Evolutionary conservation across 805 yeast genomes (phyloP).

Genomic region (Ogataea pignaliae): DNA sequence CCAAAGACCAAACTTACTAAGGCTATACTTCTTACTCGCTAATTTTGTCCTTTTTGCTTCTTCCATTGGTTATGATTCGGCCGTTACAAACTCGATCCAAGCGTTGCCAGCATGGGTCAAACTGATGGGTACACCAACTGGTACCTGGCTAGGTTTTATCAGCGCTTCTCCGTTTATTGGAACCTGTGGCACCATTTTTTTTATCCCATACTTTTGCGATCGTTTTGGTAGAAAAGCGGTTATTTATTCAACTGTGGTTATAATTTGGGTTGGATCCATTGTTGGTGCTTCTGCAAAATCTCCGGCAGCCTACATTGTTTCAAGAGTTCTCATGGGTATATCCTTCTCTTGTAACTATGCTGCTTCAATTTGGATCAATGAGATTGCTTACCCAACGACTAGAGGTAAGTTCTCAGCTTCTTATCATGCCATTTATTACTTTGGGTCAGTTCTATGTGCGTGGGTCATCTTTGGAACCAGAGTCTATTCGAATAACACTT

Average conservation of each 20-base stretch:
- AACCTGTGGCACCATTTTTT: conserved; percentile 14
- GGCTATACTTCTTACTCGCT: conserved; percentile 9
- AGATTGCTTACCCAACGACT: conserved; percentile 34
- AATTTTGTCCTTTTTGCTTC: conserved; percentile 15
- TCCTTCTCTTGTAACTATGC: conserved; percentile 16
- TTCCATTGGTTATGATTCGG: conserved; percentile 18
- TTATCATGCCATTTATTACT: conserved; percentile 38
- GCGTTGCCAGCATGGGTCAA: conserved; percentile 13
- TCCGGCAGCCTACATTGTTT: conserved; percentile 14
- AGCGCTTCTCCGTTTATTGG: conserved; percentile 18
- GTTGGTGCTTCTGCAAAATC: conserved; percentile 16
- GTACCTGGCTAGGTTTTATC: conserved; percentile 18
- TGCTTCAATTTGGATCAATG: conserved; percentile 20
- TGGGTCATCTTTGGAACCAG: conserved; percentile 41
- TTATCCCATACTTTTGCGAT: conserved; percentile 14
- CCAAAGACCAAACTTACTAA: conserved; percentile 13
- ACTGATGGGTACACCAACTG: conserved; percentile 14
- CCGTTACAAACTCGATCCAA: conserved; percentile 16
- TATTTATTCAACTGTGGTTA: conserved; percentile 7
- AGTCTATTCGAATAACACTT: conserved; percentile 15
- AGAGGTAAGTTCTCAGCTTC: conserved; percentile 30
- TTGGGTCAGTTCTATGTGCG: conserved; percentile 40
- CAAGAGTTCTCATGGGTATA: conserved; percentile 15
- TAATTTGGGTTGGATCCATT: conserved; percentile 14
- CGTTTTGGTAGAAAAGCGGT: conserved; percentile 13